Evolutionary conservation across 306 rosid genomes (phyloP).

Genomic region (Coriaria nepalensis): DNA sequence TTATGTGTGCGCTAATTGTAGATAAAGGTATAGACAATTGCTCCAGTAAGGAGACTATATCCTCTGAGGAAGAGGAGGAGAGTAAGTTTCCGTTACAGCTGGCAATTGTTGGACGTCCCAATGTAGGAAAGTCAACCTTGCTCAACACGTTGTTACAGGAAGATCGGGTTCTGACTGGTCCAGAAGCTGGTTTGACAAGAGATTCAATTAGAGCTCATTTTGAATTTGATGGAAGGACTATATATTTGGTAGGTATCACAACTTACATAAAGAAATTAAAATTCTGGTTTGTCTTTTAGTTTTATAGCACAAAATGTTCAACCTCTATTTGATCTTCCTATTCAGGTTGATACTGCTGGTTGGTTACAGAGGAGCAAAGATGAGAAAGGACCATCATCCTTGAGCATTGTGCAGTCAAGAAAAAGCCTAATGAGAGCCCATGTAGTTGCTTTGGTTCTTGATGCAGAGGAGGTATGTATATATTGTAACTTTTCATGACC

Average conservation of each 20-base stretch:
- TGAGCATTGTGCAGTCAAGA: constrained; percentile 89
- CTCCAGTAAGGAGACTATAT: constrained; percentile 16
- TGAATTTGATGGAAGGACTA: constrained; percentile 75
- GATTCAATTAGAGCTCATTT: constrained; percentile 89
- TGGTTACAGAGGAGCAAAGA: constrained; percentile 84
- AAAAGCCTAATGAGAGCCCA: constrained; percentile 93
- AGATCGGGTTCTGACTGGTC: constrained; percentile 92
- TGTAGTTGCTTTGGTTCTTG: constrained; percentile 82
- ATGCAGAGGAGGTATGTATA: constrained; percentile 78
- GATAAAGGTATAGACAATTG: constrained; percentile 31
- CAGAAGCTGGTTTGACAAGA: constrained; percentile 94
- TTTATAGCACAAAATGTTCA: background rate
- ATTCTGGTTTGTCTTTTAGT: background rate
- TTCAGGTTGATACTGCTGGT: constrained; percentile 93
- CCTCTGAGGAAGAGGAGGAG: constrained; percentile 41
- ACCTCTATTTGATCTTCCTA: background rate
- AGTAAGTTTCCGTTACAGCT: constrained; percentile 68
- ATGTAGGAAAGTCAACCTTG: constrained; percentile 92
- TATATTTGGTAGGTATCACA: constrained; percentile 42
- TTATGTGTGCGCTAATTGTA: constrained; percentile 15
- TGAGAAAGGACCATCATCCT: constrained; percentile 83
- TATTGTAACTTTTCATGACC: constrained; percentile 7
- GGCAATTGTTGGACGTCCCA: constrained; percentile 94
- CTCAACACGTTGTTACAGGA: constrained; percentile 77
- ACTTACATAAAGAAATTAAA: background rate